Evolutionary conservation across 1,284 basidiomycete species (phyloP).

Genomic region (Volvariella surrecta): DNA sequence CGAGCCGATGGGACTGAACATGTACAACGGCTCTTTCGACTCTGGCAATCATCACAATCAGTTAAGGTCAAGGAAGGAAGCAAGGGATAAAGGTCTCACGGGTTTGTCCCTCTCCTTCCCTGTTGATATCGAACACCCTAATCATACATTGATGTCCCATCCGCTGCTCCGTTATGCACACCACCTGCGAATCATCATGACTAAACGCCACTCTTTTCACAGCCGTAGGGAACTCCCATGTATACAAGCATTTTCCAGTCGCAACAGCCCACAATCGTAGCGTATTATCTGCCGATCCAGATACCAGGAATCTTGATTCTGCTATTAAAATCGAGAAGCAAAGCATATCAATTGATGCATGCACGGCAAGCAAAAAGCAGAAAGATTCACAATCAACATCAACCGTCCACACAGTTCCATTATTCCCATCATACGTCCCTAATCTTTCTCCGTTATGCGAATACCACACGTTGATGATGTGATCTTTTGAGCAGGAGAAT

Average conservation of each 20-base stretch:
- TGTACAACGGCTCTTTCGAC: slow-evolving; percentile 61
- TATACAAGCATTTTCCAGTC: slow-evolving; percentile 85
- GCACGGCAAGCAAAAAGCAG: slow-evolving; percentile 6
- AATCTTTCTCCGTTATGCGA: slow-evolving; percentile 98
- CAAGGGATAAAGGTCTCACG: slow-evolving; percentile 40
- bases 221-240: slow-evolving; percentile 97
- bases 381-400: slow-evolving; percentile 84
- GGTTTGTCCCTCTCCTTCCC: slow-evolving; percentile 67
- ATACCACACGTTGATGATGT: slow-evolving; percentile 94
- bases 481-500: slow-evolving; percentile 95
- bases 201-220: slow-evolving; percentile 93
- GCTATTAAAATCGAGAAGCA: slow-evolving; percentile 33
- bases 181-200: slow-evolving; percentile 78
- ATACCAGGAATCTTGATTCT: slow-evolving; percentile 80
- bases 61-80: slow-evolving; percentile 6
- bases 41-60: slow-evolving; percentile 35
- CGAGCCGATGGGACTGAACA: slow-evolving; percentile 86
- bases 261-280: slow-evolving; percentile 89
- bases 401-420: slow-evolving; percentile 95
- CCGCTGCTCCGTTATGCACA: slow-evolving; percentile 95
- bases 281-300: slow-evolving; percentile 87
- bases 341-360: slow-evolving; percentile 7
- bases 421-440: slow-evolving; percentile 95
- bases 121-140: slow-evolving; percentile 84
- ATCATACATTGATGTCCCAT: slow-evolving; percentile 88